Percentiles rank a stretch among this genome's conserved stretches.
These are phyloP conservation scores for Penicillium griseofulvum DNA, from an alignment of 2,329 filamentous ascomycete species.

Conservation along the genomic window DNA sequence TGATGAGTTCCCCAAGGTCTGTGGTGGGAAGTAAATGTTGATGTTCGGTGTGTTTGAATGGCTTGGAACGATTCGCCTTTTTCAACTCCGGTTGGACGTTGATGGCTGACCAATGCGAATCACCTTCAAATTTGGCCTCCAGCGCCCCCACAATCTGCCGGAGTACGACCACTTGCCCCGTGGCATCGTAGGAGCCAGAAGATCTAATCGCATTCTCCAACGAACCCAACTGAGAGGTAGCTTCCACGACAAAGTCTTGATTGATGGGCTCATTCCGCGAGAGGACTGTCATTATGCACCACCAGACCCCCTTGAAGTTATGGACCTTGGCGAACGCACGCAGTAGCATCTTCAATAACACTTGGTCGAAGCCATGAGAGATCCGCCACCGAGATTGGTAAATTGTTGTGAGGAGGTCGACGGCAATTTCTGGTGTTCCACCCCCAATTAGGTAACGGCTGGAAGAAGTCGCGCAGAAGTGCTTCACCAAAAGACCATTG, in stretches of 20 bases:
- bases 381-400: slow-evolving; percentile 40
- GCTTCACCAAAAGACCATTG: slow-evolving; percentile 34
- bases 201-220: not conserved
- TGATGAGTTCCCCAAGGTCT: slow-evolving; percentile 10
- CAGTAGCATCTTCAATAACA: slow-evolving; percentile 39
- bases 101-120: slow-evolving; percentile 9
- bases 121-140: slow-evolving; percentile 10
- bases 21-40: not conserved
- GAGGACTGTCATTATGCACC: slow-evolving; percentile 41
- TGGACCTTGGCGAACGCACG: slow-evolving; percentile 32
- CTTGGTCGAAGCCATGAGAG: slow-evolving; percentile 34
- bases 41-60: not conserved
- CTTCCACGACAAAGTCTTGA: slow-evolving; percentile 36
- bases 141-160: slow-evolving; percentile 2
- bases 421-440: slow-evolving; percentile 26
- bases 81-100: slow-evolving; percentile 3
- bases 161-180: not conserved
- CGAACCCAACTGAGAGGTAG: slow-evolving; percentile 4
- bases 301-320: slow-evolving; percentile 39
- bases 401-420: slow-evolving; percentile 35
- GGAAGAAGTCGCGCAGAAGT: slow-evolving; percentile 33
- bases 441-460: slow-evolving; percentile 29
- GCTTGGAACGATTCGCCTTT: not conserved
- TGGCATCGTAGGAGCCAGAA: not conserved
- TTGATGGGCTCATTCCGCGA: slow-evolving; percentile 32